Base-by-base conservation (phyloP, 1,284 basidiomycete genomes). In the Gomphus bonarii region DNA sequence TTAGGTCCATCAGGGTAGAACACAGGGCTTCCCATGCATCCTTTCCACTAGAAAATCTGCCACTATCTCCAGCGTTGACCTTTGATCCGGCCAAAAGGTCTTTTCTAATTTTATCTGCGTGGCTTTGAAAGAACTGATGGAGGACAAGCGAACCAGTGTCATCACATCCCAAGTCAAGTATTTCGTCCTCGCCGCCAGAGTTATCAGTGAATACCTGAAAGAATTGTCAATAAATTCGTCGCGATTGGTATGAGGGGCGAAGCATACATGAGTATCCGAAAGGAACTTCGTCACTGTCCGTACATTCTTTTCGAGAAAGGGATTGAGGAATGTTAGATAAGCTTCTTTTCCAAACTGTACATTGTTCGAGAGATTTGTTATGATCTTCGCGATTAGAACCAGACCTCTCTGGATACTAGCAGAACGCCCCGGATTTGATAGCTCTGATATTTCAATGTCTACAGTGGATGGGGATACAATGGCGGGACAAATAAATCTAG, bases 281-380 rank as follows among this genome's bases (percentile, higher is more conserved):
- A 95, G 70, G 72, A 88, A 95, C 49, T 84, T 79, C 1, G 88
- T 91, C 43, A 95, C 84, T 55, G 82, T 84, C 25, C 82, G 75
- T 58, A 92, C 91, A 62, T 93, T 91, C 22, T 76, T 78, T 55
- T 80, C 75, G 51, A 94, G 71, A 70, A 93, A 93, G 11, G 78
- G 75, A 67, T 95, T 95, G 56, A 95, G 69, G 25, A 79, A 76
- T 49, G 82, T 81, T 87, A 94, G 91, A 64, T 91, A 84, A 3
- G 82, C 79, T 65, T 94, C 91, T 67, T 91, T 89, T 33, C 88
- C 89, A 63, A 95, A 95, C 63, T 89, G 82, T 38, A 95, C 88
- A 63, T 95, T 95, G 72, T 95, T 97, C 14, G 91, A 91, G 36
- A 97, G 72, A 65, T 91, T 93, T 69, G 95, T 91, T 50, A 95